These are phyloP conservation scores for Lolium multiflorum DNA, from an alignment of 176 grass and related monocot genomes.

Conservation along the genomic window DNA sequence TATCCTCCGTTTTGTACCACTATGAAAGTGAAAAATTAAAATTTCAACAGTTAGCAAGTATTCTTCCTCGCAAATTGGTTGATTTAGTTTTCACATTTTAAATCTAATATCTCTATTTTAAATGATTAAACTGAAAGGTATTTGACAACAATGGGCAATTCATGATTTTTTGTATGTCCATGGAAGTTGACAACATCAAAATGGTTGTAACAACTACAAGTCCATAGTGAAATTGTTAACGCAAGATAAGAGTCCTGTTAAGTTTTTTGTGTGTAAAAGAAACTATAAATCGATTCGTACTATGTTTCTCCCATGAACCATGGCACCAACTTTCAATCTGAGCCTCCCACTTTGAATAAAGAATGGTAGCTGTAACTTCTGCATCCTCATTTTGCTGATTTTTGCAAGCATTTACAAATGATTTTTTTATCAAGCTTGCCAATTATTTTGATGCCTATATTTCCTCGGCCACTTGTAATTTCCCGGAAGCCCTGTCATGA, in stretches of 20 bases:
- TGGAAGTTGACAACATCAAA: not conserved
- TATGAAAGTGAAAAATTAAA: not conserved
- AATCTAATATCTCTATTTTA: too few species aligned
- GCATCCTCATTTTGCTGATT: conserved; percentile 48
- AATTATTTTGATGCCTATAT: conserved; percentile 69
- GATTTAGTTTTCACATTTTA: not conserved
- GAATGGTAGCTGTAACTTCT: conserved; percentile 44
- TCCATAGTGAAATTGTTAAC: not conserved
- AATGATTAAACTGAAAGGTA: too few species aligned
- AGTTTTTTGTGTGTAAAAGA: not conserved
- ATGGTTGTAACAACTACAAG: not conserved
- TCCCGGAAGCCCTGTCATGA: not conserved
- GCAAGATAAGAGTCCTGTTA: not conserved
- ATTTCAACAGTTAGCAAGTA: not conserved
- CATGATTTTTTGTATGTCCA: not conserved
- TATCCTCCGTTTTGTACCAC: conserved; percentile 40
- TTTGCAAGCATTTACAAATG: conserved; percentile 55
- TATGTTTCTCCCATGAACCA: conserved; percentile 49
- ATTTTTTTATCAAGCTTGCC: conserved; percentile 65
- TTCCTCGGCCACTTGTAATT: conserved; percentile 27
- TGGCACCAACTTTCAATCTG: conserved; percentile 62
- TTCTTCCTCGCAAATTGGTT: not conserved
- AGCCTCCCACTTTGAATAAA: conserved; percentile 78
- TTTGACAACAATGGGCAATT: too few species aligned
- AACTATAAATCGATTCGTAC: conserved; percentile 39